A percentile compares a stretch with the other conserved stretches of the same genome.
phyloP scores from a whole-genome alignment of 805 yeast genomes.

The Nadsonia fulvescens region DNA sequence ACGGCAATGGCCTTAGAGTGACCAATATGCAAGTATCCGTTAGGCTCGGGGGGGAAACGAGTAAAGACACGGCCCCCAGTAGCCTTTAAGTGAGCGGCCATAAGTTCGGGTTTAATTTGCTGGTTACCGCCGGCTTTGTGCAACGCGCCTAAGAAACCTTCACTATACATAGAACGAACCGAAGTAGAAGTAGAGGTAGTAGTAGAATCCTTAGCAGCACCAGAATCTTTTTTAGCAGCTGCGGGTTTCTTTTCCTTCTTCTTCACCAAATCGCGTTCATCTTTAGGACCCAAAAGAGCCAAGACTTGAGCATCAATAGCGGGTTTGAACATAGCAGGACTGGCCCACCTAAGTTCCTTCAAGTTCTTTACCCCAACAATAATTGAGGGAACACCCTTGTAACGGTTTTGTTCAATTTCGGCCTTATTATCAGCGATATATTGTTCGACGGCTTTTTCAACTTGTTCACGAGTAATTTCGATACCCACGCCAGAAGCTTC shows the following conservation, averaged over 20 bases:
- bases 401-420: constrained; percentile 54
- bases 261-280: constrained; percentile 74
- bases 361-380: constrained; percentile 61
- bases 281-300: constrained; percentile 76
- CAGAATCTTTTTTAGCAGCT: constrained; percentile 11
- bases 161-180: constrained; percentile 66
- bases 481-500: constrained; percentile 62
- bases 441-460: constrained; percentile 34
- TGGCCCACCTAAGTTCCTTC: constrained; percentile 78
- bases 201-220: constrained; percentile 6
- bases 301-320: constrained; percentile 63
- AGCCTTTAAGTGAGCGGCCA: constrained; percentile 59
- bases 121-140: constrained; percentile 94
- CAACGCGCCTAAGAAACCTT: constrained; percentile 88
- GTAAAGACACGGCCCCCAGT: constrained; percentile 77
- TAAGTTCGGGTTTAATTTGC: constrained; percentile 71
- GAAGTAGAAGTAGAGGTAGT: constrained; percentile 9
- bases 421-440: constrained; percentile 43
- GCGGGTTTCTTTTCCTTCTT: constrained; percentile 31
- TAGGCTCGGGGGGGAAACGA: constrained; percentile 97
- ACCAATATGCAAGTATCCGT: constrained; percentile 93
- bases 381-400: constrained; percentile 57
- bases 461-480: constrained; percentile 47
- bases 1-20: constrained; percentile 97
- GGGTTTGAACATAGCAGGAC: constrained; percentile 74